phyloP scores from a whole-genome alignment of 2,329 filamentous ascomycete species.

The Neonectria hederae region DNA sequence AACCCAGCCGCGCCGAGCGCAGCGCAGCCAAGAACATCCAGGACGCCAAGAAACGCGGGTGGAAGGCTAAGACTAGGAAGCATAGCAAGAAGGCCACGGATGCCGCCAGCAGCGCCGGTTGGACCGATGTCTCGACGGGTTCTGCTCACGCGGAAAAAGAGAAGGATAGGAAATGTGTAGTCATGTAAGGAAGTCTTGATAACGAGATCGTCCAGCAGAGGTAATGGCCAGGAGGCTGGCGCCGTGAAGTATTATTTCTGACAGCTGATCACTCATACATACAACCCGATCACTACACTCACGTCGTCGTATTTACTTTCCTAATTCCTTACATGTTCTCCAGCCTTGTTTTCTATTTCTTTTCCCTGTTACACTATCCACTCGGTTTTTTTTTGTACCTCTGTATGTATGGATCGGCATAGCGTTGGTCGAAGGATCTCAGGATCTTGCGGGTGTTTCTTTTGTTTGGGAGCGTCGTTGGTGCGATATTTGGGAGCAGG shows the following conservation, averaged over 20 bases:
- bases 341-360: constrained; percentile 9
- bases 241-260: constrained; percentile 14
- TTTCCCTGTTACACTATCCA: constrained; percentile 26
- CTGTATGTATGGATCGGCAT: constrained; percentile 28
- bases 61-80: constrained; percentile 56
- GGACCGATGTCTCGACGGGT: constrained; percentile 61
- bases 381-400: constrained; percentile 27
- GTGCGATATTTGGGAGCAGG: constrained; percentile 25
- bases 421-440: constrained; percentile 19
- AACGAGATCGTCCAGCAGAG: background rate
- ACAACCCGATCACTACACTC: constrained; percentile 28
- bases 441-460: constrained; percentile 2
- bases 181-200: constrained; percentile 56
- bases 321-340: constrained; percentile 17
- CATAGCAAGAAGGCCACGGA: constrained; percentile 54
- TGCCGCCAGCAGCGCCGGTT: constrained; percentile 56
- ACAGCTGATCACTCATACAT: constrained; percentile 29
- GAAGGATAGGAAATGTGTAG: constrained; percentile 61
- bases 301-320: constrained; percentile 15
- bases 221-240: constrained; percentile 21
- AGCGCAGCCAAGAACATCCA: constrained; percentile 71
- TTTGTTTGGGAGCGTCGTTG: constrained; percentile 27
- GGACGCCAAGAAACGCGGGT: constrained; percentile 67
- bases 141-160: constrained; percentile 48
- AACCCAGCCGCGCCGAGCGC: constrained; percentile 65